phyloP scores from a whole-genome alignment of 768 basidiomycete species.

The Myochromella boudieri region DNA sequence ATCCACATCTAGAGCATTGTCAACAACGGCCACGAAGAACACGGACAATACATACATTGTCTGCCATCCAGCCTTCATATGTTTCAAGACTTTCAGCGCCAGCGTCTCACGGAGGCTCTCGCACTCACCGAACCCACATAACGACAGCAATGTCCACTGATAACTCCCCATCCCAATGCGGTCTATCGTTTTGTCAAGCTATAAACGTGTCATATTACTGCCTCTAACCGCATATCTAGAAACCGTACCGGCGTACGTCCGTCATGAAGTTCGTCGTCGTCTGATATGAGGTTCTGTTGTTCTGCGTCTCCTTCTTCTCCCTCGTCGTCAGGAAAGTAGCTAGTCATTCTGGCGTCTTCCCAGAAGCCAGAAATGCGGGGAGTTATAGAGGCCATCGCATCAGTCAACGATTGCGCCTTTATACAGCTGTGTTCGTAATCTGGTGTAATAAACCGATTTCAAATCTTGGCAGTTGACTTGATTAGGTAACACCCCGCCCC shows the following conservation, averaged over 20 bases:
- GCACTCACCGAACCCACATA: conserved; percentile 85
- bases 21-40: conserved; percentile 17
- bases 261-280: conserved; percentile 33
- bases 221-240: background rate
- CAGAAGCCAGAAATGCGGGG: conserved; percentile 53
- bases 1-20: conserved; percentile 80
- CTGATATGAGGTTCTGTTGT: conserved; percentile 29
- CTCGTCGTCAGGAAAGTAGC: conserved; percentile 40
- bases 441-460: background rate
- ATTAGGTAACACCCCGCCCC: conserved; percentile 6
- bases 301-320: conserved; percentile 31
- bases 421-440: conserved; percentile 4
- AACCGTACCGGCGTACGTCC: conserved; percentile 46
- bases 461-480: background rate
- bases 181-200: conserved; percentile 84
- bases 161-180: conserved; percentile 91
- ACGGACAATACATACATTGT: conserved; percentile 61
- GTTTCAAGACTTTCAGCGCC: conserved; percentile 1
- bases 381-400: conserved; percentile 41
- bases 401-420: conserved; percentile 17
- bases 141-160: conserved; percentile 77
- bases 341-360: conserved; percentile 35
- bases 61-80: conserved; percentile 82
- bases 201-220: conserved; percentile 4
- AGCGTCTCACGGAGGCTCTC: background rate